Conservation (phyloP, 2,329 filamentous ascomycete species). For the Tolypocladium tropicale region DNA sequence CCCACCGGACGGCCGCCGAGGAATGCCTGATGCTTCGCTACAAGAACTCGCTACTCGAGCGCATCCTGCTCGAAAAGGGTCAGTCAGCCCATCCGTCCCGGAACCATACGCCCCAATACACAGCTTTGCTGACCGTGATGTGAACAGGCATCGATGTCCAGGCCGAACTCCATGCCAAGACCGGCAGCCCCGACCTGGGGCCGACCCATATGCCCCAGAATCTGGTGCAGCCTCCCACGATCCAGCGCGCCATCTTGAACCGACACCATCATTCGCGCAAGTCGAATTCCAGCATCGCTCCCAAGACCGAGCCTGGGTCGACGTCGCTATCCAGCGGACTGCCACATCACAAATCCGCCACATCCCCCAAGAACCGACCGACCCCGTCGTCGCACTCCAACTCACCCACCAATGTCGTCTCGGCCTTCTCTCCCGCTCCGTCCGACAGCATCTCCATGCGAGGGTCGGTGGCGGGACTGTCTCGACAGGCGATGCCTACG, state of each 20-base stretch:
- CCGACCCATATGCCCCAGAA: constrained; percentile 58
- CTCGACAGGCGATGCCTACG: constrained; percentile 21
- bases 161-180: constrained; percentile 87
- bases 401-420: constrained; percentile 41
- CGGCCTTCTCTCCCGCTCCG: constrained; percentile 31
- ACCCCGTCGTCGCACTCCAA: constrained; percentile 69
- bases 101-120: not conserved
- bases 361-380: constrained; percentile 62
- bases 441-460: constrained; percentile 39
- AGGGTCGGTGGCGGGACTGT: constrained; percentile 21
- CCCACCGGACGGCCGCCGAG: constrained; percentile 87
- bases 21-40: constrained; percentile 98
- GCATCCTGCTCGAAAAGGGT: constrained; percentile 96
- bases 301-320: constrained; percentile 53
- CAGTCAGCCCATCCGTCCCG: not conserved
- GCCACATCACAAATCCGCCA: constrained; percentile 44
- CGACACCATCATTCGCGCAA: constrained; percentile 66
- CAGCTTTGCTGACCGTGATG: not conserved
- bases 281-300: constrained; percentile 64
- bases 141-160: constrained; percentile 87
- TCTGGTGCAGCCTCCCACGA: constrained; percentile 62
- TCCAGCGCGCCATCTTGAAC: constrained; percentile 73
- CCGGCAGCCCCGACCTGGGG: constrained; percentile 70
- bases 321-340: constrained; percentile 34
- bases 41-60: constrained; percentile 93